These are phyloP conservation scores for Dactylonectria macrodidyma DNA, from an alignment of 2,329 filamentous ascomycete genomes.

Conservation along the genomic window DNA sequence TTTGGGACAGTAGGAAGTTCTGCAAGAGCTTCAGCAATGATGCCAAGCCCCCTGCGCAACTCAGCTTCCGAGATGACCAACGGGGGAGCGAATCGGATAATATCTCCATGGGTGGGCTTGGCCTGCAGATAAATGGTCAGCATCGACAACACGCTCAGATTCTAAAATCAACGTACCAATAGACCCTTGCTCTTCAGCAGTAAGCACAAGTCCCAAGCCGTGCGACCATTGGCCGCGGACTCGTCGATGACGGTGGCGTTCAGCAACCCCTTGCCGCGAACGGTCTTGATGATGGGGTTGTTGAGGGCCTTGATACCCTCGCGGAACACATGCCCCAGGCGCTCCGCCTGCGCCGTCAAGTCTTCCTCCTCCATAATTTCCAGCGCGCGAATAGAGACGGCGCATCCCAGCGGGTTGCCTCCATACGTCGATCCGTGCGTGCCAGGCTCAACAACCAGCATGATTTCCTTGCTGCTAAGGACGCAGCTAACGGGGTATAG, in stretches of 20 bases:
- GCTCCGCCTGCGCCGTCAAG: conserved; percentile 86
- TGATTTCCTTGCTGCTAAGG: conserved; percentile 88
- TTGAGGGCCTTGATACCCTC: conserved; percentile 81
- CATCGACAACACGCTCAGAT: not conserved
- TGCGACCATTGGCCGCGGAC: conserved; percentile 84
- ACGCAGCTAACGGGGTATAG: conserved; percentile 98
- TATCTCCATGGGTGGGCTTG: conserved; percentile 98
- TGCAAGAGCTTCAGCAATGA: conserved; percentile 85
- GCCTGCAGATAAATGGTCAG: conserved; percentile 70
- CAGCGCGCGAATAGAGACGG: conserved; percentile 93
- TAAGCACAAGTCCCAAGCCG: conserved; percentile 97
- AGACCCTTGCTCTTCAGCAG: conserved; percentile 95
- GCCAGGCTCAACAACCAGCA: conserved; percentile 95
- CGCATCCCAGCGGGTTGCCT: conserved; percentile 96
- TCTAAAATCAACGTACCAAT: conserved; percentile 72
- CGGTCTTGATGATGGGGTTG: conserved; percentile 82
- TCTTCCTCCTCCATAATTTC: conserved; percentile 94
- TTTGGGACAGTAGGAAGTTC: conserved; percentile 77
- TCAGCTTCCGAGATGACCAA: conserved; percentile 93
- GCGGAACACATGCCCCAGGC: conserved; percentile 86
- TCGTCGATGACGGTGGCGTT: conserved; percentile 98
- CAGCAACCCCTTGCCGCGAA: conserved; percentile 93
- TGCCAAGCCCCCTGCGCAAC: conserved; percentile 81
- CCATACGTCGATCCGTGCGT: conserved; percentile 98
- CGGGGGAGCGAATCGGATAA: conserved; percentile 97